A percentile compares a stretch with the other conserved stretches of the same genome.
phyloP scores from a whole-genome alignment of 257 asterid species.

The Gynochthodes officinalis region DNA sequence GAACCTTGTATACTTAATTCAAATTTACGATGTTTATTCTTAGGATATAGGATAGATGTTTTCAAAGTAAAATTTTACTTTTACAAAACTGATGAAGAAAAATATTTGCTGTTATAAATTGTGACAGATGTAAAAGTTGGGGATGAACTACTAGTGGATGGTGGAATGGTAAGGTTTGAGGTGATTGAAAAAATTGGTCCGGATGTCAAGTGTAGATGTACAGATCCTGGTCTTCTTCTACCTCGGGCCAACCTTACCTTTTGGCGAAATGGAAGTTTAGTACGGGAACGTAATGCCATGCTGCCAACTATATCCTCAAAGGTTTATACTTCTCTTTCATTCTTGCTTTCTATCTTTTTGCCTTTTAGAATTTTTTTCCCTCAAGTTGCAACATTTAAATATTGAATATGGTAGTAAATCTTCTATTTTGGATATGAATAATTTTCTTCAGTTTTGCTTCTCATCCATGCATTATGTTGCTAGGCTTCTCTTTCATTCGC shows the following conservation, averaged over 20 bases:
- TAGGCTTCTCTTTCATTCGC: background rate
- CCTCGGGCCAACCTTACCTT: conserved; percentile 97
- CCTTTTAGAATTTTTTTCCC: background rate
- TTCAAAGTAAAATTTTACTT: background rate
- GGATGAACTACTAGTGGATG: conserved; percentile 94
- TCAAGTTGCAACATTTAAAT: background rate
- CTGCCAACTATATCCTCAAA: conserved; percentile 95
- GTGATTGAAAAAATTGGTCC: conserved; percentile 97
- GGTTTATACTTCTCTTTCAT: conserved; percentile 41
- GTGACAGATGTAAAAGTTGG: conserved; percentile 81
- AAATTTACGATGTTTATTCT: background rate
- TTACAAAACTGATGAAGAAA: conserved; percentile 10
- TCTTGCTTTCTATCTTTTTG: conserved; percentile 1
- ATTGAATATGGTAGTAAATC: background rate
- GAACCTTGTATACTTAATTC: background rate
- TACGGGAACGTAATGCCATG: conserved; percentile 97
- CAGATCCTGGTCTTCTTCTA: conserved; percentile 92
- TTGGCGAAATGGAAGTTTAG: conserved; percentile 96
- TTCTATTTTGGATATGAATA: background rate
- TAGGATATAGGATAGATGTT: background rate
- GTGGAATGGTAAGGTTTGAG: conserved; percentile 99
- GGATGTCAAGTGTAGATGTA: conserved; percentile 90
- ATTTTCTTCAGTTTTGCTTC: background rate
- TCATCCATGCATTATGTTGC: background rate
- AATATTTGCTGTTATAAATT: conserved; percentile 6